Conservation (phyloP, 176 grass and related monocot genomes). For the Carex littledalei region DNA sequence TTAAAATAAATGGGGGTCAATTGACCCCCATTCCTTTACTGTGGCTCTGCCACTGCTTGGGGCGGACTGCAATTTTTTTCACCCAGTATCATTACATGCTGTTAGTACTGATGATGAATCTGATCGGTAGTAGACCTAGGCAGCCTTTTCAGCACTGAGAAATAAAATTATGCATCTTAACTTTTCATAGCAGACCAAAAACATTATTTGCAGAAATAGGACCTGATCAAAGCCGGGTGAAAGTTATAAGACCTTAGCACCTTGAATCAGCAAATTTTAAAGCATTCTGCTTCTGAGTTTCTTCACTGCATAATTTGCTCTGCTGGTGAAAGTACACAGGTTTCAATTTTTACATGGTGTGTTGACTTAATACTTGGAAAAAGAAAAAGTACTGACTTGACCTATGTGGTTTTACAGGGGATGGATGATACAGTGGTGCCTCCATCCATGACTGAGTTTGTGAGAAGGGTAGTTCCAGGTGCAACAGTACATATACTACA, state of each 20-base stretch:
- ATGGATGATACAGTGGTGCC: slow-evolving; percentile 90
- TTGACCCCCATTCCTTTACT: too few species aligned
- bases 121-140: neutral
- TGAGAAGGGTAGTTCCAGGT: slow-evolving; percentile 58
- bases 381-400: neutral
- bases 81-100: neutral
- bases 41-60: neutral
- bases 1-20: too few species aligned
- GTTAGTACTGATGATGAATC: neutral
- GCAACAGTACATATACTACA: slow-evolving; percentile 74
- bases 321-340: neutral
- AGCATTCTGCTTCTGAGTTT: neutral
- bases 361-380: neutral
- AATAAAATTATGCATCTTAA: neutral
- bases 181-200: neutral
- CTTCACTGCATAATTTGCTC: neutral
- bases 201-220: neutral
- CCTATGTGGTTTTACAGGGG: slow-evolving; percentile 38
- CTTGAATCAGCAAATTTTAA: neutral
- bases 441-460: slow-evolving; percentile 56
- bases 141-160: neutral
- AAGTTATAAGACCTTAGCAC: neutral
- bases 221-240: neutral
- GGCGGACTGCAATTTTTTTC: neutral
- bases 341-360: neutral